Base-by-base conservation (phyloP, 768 basidiomycete species). In the Boletus bicolor region DNA sequence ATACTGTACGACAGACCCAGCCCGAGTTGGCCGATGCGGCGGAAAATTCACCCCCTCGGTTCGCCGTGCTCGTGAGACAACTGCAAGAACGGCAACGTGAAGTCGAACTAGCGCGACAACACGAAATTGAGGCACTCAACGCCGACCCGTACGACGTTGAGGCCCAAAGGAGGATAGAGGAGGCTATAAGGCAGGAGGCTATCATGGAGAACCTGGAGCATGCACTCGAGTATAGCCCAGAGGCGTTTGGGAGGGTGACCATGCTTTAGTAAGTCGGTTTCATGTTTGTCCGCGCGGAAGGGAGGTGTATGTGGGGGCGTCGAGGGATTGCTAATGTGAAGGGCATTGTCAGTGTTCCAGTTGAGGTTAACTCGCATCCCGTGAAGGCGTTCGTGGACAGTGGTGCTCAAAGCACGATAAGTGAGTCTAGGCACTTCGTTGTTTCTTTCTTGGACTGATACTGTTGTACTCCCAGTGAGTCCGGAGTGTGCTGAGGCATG, bases 311-410 rank as follows among this genome's bases (percentile, higher is more conserved):
- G 28, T 28, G 28, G 50, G 5, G 36, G 17, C 2, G 12, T 48
- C 54, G 45, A 58, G 30, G 51, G 54, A 41, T 49, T 19, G 53
- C 60, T 67, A 17, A 67, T 43, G 36, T 32, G 28, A 43, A 43
- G 54, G 49, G 37, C 37, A 28, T 53, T 48, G 44, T 32, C 39
- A 95, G 91, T 64, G 90, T 98, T 59, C 82, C 87, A 26, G 85
- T 94, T 0, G 97, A 98, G 66, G 93, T 99, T 2, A 99, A 99
- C 66, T 87, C 88, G 1, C 79, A 81, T 56, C 88, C 89, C 4
- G 85, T 98, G 37, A 95, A 93, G 71, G 97, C 97, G 0, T 99
- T 99, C 63, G 97, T 99, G 42, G 97, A 99, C 69, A 97, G 93
- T 60, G 97, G 96, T 41, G 97, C 97, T 11, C 97, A 99, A 66